Evolutionary conservation across 78 protist species (phyloP), one percentile per base, ranked within the genome.

Genomic region (Polysphondylium violaceum): DNA sequence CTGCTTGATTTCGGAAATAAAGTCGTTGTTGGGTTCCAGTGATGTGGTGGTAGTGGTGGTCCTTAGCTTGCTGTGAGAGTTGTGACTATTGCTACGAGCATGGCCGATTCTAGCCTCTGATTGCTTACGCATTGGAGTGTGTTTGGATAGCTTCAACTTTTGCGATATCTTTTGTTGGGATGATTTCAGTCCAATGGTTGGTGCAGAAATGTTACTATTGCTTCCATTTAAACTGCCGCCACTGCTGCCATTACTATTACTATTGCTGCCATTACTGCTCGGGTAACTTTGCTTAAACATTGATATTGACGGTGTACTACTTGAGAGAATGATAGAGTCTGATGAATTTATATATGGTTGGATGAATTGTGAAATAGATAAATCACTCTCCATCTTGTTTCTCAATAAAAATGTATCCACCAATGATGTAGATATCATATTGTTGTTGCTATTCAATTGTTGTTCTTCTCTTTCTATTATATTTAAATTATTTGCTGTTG

Each of bases 61-160:
- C 25, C 31, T 40, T 31, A n/a, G 31, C 16, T 12, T n/a, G 38
- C 72, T 41, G 38, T 36, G 21, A 36, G 41, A 3, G 38, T 64
- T 64, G n/a, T 64, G n/a, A 29, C 47, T 29, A 50, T 69, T 83
- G 21, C 71, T 43, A 43, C 90, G 33, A 3, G 90, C 90, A 69
- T 83, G 90, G 19, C 90, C 90, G 56, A 83, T 83, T 47, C 63
- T 67, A 35, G 90, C 71, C 21, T 71, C 77, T n/a, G 90, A 83
- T 44, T 60, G 50, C 38, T 83, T 83, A 29, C 90, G 56, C 19
- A 83, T 55, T 38, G 74, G 90, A 35, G 38, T 69, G 12, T 69
- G 77, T 50, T 69, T 83, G 0, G 90, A 67, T 21, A 83, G n/a
- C 50, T 83, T 83, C 17, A 83, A 21, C 69, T 58, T 67, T 35